Evolutionary conservation across 805 yeast genomes (phyloP).

Genomic region (Dipodascus geniculatus): DNA sequence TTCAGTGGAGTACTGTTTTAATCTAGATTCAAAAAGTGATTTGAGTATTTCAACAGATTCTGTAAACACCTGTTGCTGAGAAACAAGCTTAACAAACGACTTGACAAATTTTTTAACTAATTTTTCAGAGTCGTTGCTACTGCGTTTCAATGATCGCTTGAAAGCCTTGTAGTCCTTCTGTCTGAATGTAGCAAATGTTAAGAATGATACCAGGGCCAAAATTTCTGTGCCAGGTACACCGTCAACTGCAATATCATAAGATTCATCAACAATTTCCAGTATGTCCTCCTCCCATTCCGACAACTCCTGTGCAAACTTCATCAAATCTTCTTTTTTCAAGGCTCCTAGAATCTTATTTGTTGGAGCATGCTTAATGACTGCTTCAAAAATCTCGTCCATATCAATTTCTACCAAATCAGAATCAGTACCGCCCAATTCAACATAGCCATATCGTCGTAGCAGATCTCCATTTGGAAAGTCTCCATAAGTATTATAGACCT

Average conservation of each 20-base stretch:
- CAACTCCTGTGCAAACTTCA: slow-evolving; percentile 9
- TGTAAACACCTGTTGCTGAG: slow-evolving; percentile 8
- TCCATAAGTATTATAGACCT: slow-evolving; percentile 80
- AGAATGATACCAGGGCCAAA: background rate
- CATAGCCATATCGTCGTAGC: slow-evolving; percentile 83
- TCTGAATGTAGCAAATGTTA: background rate
- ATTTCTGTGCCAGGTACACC: slow-evolving; percentile 8
- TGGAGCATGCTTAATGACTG: slow-evolving; percentile 21
- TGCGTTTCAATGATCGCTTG: background rate
- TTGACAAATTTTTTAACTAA: slow-evolving; percentile 6
- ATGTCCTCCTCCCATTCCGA: background rate
- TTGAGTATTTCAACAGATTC: slow-evolving; percentile 9
- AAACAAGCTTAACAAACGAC: slow-evolving; percentile 7
- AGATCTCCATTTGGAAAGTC: slow-evolving; percentile 88
- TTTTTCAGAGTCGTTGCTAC: background rate
- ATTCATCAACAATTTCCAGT: slow-evolving; percentile 15
- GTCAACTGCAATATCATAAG: slow-evolving; percentile 13
- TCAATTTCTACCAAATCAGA: slow-evolving; percentile 75
- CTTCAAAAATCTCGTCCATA: slow-evolving; percentile 30
- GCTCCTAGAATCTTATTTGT: slow-evolving; percentile 6
- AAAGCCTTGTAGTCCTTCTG: background rate
- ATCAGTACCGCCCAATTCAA: slow-evolving; percentile 59
- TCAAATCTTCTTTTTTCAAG: slow-evolving; percentile 9
- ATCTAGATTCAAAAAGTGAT: slow-evolving; percentile 10
- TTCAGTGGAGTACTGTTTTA: slow-evolving; percentile 13